Evolutionary conservation across 177 flowering plant species (phyloP).

Genomic region (Vitis hybrid): DNA sequence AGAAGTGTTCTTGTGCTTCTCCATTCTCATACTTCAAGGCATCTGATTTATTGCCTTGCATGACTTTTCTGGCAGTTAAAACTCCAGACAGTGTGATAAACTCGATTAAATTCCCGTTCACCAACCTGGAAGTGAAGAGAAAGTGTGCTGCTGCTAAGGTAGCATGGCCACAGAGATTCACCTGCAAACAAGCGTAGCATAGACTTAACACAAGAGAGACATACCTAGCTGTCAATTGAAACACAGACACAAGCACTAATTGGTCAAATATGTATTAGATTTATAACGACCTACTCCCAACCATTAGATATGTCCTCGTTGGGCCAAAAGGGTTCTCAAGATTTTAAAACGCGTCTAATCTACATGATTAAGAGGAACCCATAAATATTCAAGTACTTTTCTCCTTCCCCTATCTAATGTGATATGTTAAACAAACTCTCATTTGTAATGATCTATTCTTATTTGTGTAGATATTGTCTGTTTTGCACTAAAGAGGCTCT

Average conservation of each 20-base stretch:
- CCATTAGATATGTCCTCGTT: no score
- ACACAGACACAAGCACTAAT: neutral
- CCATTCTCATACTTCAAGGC: constrained; percentile 24
- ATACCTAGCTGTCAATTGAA: neutral
- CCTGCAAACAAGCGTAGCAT: constrained; percentile 37
- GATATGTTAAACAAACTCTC: no score
- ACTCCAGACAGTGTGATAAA: constrained; percentile 66
- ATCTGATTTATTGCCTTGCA: constrained; percentile 13
- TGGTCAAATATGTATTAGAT: no score
- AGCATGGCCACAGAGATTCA: constrained; percentile 83
- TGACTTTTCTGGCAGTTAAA: constrained; percentile 60
- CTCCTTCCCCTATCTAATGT: no score
- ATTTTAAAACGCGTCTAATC: no score
- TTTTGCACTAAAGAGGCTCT: no score
- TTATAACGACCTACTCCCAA: no score
- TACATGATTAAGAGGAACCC: no score
- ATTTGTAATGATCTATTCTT: no score
- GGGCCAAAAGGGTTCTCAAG: no score
- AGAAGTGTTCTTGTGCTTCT: constrained; percentile 22
- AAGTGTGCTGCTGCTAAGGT: constrained; percentile 79
- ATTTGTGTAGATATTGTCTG: no score
- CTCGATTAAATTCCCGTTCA: constrained; percentile 43
- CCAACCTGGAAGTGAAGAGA: constrained; percentile 51
- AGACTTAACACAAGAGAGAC: neutral
- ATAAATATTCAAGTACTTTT: no score